Conservation (phyloP, 169 alveolate genomes). For the Toxoplasma gondii region DNA sequence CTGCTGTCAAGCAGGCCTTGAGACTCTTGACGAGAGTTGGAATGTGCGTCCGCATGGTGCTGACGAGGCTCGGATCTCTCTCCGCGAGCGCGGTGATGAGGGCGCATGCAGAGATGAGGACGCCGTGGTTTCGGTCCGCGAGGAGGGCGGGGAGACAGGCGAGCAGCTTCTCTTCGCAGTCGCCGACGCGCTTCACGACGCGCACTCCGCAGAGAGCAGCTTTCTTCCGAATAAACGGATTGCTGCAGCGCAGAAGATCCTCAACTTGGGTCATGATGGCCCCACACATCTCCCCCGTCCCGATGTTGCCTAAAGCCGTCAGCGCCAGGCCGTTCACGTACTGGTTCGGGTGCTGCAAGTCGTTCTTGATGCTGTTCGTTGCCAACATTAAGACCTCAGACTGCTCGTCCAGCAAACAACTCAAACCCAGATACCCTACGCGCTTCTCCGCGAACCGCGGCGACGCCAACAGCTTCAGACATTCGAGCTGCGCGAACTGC, state of each 20-base stretch:
- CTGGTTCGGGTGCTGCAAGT: conserved; percentile 92
- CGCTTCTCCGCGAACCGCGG: conserved; percentile 88
- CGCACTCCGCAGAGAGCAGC: conserved; percentile 92
- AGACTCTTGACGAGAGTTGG: conserved; percentile 32
- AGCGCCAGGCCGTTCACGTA: conserved; percentile 97
- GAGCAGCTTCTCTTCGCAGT: conserved; percentile 81
- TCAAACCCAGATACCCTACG: conserved; percentile 97
- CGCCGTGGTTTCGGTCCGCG: conserved; percentile 97
- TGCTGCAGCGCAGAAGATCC: conserved; percentile 90
- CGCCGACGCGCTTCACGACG: conserved; percentile 62
- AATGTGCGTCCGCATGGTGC: conserved; percentile 46
- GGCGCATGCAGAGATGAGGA: conserved; percentile 57
- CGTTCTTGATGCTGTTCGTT: conserved; percentile 97
- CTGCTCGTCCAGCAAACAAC: conserved; percentile 96
- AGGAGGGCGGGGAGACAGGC: conserved; percentile 87
- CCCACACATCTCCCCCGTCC: conserved; percentile 96
- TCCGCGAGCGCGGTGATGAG: conserved; percentile 41
- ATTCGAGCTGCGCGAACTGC: conserved; percentile 97
- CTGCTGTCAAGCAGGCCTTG: conserved; percentile 51
- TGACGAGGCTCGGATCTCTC: neutral
- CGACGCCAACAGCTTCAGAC: conserved; percentile 97
- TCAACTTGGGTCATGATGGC: conserved; percentile 83
- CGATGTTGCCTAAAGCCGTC: conserved; percentile 97
- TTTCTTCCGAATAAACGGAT: conserved; percentile 95
- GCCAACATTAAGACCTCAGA: conserved; percentile 98